Conservation (phyloP, 208 protist genomes). For the Leishmania martiniquensis region DNA sequence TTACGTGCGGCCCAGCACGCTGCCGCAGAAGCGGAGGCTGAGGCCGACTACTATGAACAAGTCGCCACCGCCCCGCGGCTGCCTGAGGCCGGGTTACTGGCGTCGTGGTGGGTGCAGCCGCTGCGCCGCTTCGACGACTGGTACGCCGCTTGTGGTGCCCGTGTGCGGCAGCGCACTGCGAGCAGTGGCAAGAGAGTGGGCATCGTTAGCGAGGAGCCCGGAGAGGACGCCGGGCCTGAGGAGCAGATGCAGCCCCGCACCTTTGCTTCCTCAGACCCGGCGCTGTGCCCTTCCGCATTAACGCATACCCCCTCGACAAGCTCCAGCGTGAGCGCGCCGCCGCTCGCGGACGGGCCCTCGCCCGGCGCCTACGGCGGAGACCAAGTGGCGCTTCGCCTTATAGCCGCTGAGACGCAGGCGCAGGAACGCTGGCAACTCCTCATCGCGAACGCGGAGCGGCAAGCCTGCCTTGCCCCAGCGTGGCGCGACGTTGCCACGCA, state of each 20-base stretch:
- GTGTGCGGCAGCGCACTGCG: not conserved
- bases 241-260: not conserved
- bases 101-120: slow-evolving; percentile 61
- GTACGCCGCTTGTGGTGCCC: slow-evolving; percentile 20
- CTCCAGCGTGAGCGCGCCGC: not conserved
- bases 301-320: not conserved
- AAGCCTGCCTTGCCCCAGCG: slow-evolving; percentile 12
- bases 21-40: slow-evolving; percentile 37
- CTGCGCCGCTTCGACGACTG: slow-evolving; percentile 24
- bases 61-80: slow-evolving; percentile 40
- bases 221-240: not conserved
- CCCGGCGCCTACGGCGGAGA: slow-evolving; percentile 12
- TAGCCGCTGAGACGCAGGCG: slow-evolving; percentile 16
- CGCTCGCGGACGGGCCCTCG: not conserved
- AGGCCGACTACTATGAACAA: slow-evolving; percentile 70
- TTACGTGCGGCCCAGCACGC: slow-evolving; percentile 20
- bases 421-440: slow-evolving; percentile 19
- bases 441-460: slow-evolving; percentile 26
- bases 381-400: slow-evolving; percentile 16
- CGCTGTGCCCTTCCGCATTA: not conserved
- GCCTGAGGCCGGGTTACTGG: slow-evolving; percentile 17
- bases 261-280: not conserved
- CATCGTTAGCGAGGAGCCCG: not conserved
- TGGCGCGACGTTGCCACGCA: slow-evolving; percentile 2
- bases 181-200: not conserved